These are phyloP conservation scores for Colletotrichum cuscutae DNA, from an alignment of 2,329 filamentous ascomycete genomes.

Conservation along the genomic window DNA sequence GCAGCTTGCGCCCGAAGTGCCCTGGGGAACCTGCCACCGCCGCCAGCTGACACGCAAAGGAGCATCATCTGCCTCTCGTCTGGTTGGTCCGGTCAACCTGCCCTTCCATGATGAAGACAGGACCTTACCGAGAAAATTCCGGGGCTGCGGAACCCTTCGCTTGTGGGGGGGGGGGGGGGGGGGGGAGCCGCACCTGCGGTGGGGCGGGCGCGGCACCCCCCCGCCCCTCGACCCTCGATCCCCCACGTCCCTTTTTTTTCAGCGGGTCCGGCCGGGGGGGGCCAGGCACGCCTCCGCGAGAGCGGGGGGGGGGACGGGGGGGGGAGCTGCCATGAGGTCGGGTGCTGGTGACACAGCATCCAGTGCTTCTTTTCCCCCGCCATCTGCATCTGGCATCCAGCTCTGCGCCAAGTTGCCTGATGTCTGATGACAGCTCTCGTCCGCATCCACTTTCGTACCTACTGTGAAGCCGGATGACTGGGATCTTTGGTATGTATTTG, in stretches of 20 bases:
- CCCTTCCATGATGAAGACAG: background rate
- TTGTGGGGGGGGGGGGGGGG: too few relatives aligned
- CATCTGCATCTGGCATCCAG: background rate
- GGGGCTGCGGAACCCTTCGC: slow-evolving; percentile 13
- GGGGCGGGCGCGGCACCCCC: too few relatives aligned
- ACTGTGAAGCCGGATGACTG: background rate
- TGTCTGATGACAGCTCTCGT: background rate
- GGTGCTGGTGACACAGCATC: slow-evolving; percentile 1
- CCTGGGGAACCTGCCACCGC: slow-evolving; percentile 1
- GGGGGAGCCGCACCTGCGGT: too few relatives aligned
- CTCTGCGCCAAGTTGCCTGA: background rate
- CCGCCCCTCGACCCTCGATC: too few relatives aligned
- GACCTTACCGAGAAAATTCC: slow-evolving; percentile 3
- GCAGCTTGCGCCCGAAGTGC: slow-evolving; percentile 5
- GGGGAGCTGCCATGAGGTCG: background rate
- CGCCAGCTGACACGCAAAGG: slow-evolving; percentile 8
- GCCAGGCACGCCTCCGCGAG: too few relatives aligned
- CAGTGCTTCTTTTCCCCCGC: background rate
- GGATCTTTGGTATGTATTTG: too few relatives aligned
- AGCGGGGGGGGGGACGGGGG: too few relatives aligned
- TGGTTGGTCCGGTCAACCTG: background rate
- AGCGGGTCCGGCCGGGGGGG: too few relatives aligned
- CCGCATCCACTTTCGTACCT: background rate
- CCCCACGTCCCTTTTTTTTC: too few relatives aligned
- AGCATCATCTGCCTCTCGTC: slow-evolving; percentile 2